These are phyloP conservation scores for Metschnikowia continentalis DNA, from an alignment of 805 yeast species.

Conservation along the genomic window DNA sequence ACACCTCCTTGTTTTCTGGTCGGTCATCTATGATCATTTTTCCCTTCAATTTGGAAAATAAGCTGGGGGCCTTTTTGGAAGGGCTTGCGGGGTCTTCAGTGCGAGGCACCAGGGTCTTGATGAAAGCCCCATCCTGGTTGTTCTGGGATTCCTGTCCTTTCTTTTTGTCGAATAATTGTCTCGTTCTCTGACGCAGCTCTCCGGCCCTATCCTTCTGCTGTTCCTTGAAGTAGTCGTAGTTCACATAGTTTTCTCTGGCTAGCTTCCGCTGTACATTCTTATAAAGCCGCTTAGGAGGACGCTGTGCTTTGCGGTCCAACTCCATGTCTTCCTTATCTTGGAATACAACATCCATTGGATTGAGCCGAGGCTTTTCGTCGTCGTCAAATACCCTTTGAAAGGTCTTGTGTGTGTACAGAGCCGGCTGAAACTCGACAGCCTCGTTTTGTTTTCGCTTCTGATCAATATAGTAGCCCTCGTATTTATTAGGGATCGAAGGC, in stretches of 20 bases:
- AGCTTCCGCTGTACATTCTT: conserved; percentile 26
- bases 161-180: neutral
- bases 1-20: neutral
- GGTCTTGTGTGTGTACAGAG: conserved; percentile 36
- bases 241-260: conserved; percentile 28
- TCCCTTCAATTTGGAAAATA: neutral
- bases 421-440: conserved; percentile 29
- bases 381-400: conserved; percentile 34
- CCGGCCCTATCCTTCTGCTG: conserved; percentile 12
- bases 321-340: conserved; percentile 21
- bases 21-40: neutral
- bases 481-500: conserved; percentile 10
- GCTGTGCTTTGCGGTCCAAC: conserved; percentile 20
- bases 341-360: conserved; percentile 41
- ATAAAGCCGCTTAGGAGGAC: conserved; percentile 18
- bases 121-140: neutral
- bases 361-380: conserved; percentile 28
- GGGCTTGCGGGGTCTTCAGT: neutral
- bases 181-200: conserved; percentile 9
- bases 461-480: conserved; percentile 33
- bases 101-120: neutral
- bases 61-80: neutral
- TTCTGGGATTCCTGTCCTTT: neutral
- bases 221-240: conserved; percentile 33
- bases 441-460: conserved; percentile 35